These are phyloP conservation scores for Peronospora destructor DNA, from an alignment of 352 stramenopile genomes.

Conservation along the genomic window DNA sequence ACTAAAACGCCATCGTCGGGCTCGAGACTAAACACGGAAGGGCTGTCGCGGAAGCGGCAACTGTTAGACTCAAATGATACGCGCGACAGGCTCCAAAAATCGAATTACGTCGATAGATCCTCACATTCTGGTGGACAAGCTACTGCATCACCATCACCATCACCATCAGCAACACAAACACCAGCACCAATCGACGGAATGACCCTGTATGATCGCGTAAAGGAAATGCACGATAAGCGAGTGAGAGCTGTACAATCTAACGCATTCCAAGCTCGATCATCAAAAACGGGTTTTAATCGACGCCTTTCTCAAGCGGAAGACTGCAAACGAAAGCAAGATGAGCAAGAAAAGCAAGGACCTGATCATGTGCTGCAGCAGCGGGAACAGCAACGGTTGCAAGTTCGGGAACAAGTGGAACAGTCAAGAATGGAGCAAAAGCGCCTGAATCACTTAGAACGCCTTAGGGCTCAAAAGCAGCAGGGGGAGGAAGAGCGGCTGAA, in stretches of 20 bases:
- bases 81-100: slow-evolving; percentile 14
- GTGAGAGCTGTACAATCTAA: slow-evolving; percentile 11
- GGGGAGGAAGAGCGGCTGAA: slow-evolving; percentile 6
- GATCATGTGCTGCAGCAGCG: slow-evolving; percentile 8
- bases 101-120: slow-evolving; percentile 1
- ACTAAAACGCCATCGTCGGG: background rate
- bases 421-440: slow-evolving; percentile 15
- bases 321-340: background rate
- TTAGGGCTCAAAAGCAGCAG: slow-evolving; percentile 5
- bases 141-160: slow-evolving; percentile 1
- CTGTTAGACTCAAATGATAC: slow-evolving; percentile 14
- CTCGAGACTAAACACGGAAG: slow-evolving; percentile 2
- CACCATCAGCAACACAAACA: slow-evolving; percentile 1
- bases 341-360: slow-evolving; percentile 6
- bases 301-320: slow-evolving; percentile 14
- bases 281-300: slow-evolving; percentile 15
- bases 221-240: slow-evolving; percentile 37
- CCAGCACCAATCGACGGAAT: slow-evolving; percentile 16
- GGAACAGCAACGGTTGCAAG: slow-evolving; percentile 6
- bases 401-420: slow-evolving; percentile 6
- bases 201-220: slow-evolving; percentile 43
- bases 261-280: slow-evolving; percentile 5
- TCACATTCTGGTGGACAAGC: slow-evolving; percentile 5
- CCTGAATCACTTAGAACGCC: slow-evolving; percentile 2
- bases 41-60: slow-evolving; percentile 30